These are phyloP conservation scores for Dactylonectria estremocensis DNA, from an alignment of 2,329 filamentous ascomycete genomes.

Conservation along the genomic window DNA sequence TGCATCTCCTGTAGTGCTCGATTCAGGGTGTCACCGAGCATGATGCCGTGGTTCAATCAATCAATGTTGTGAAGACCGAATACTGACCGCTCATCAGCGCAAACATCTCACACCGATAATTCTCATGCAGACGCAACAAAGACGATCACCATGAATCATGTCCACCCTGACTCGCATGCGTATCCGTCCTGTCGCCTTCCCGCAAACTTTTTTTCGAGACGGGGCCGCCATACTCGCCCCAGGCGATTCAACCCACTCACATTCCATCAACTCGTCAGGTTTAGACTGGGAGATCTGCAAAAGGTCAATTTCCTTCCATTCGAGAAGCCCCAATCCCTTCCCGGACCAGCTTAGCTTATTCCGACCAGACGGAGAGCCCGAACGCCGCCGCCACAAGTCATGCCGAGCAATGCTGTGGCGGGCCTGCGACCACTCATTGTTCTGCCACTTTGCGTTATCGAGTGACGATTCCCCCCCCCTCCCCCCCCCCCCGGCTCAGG, in stretches of 20 bases:
- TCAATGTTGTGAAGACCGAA: background rate
- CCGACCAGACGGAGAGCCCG: slow-evolving; percentile 1
- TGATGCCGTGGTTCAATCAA: background rate
- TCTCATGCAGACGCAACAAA: background rate
- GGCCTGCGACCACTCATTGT: background rate
- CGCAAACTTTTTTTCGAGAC: background rate
- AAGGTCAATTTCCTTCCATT: background rate
- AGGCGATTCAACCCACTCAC: background rate
- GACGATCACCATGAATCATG: background rate
- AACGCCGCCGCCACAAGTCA: background rate
- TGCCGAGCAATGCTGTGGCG: background rate
- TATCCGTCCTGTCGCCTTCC: background rate
- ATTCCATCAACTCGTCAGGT: background rate
- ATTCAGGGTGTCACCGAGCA: background rate
- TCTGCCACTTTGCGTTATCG: background rate
- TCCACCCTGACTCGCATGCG: background rate
- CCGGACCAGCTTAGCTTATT: background rate
- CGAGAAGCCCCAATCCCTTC: background rate
- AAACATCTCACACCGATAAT: background rate
- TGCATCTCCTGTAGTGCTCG: slow-evolving; percentile 6
- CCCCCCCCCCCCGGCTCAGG: too few relatives aligned
- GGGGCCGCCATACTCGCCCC: background rate
- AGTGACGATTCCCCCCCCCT: background rate
- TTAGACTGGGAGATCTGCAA: background rate
- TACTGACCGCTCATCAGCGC: background rate